Base-by-base conservation (phyloP, 768 basidiomycete species). In the Flagelloscypha sp. region DNA sequence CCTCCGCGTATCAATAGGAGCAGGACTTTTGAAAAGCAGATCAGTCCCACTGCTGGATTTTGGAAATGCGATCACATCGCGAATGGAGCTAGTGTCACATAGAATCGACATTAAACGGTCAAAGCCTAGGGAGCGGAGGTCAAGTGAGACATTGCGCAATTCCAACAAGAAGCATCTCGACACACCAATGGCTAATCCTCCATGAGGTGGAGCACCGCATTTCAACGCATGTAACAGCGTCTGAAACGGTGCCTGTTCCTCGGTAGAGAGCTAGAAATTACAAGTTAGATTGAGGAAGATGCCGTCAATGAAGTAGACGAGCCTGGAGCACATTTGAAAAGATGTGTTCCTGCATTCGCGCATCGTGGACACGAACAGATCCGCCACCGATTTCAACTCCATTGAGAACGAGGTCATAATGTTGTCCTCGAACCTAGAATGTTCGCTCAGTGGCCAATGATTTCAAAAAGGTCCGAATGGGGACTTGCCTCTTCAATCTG, bases 61-160 rank as follows among this genome's bases (percentile, higher is more conserved):
- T 7, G 93, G 93, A 65, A 97, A 97, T 13, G 93, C 93, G 45
- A 97, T 94, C 45, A 97, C 93, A 49, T 95, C 90, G 42, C 89
- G 73, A 47, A 97, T 97, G 24, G 89, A 89, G 40, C 74, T 71
- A 3, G 88, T 74, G 43, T 79, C 76, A 65, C 88, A 92, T 3
- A 97, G 70, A 44, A 93, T 90, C 9, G 90, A 71, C 76, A 95
- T 84, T 42, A 97, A 63, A 22, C 93, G 77, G 67, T 97, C 93
- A 46, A 97, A 87, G 30, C 92, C 92, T 93, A 55, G 30, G 34
- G 18, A 24, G 11, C 7, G 13, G 8, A 16, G 24, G 3, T 8
- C 8, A 37, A 15, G 19, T 34, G 27, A 15, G 25, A 33, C 20
- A 28, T 30, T 37, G 37, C 39, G 32, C 31, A 34, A 41, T 34